phyloP scores from a whole-genome alignment of 179 eudicot species.

The Sideroxylon spinosum region DNA sequence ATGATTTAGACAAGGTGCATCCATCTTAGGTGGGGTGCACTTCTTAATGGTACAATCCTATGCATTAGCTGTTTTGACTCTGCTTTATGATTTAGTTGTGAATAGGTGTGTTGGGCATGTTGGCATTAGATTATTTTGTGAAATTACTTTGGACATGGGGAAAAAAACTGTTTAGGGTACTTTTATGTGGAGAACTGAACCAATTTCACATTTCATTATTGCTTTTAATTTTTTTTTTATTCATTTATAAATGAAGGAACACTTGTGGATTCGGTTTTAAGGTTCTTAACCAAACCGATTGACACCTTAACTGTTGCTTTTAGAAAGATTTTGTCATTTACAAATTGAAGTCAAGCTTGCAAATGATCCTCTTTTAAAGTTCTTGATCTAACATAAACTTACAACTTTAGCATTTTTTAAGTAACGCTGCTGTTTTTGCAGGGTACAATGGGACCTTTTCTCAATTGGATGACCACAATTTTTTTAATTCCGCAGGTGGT shows the following conservation, averaged over 20 bases:
- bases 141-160: background rate
- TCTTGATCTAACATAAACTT: background rate
- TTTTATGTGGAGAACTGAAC: background rate
- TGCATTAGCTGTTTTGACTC: background rate
- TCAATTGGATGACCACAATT: conserved; percentile 33
- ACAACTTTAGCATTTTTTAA: background rate
- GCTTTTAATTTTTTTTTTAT: too few species aligned
- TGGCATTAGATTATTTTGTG: background rate
- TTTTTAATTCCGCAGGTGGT: conserved; percentile 33
- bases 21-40: background rate
- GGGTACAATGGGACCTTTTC: conserved; percentile 46
- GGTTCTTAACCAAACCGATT: too few species aligned
- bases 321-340: background rate
- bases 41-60: background rate
- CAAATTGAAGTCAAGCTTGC: background rate
- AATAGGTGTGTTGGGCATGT: background rate
- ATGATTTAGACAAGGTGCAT: background rate
- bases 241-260: too few species aligned
- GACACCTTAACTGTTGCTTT: background rate
- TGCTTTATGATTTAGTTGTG: background rate
- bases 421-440: conserved; percentile 20
- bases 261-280: too few species aligned
- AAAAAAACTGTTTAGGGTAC: background rate
- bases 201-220: background rate
- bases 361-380: background rate